Percentiles rank a stretch among this genome's conserved stretches.
Evolutionary conservation across 495 filamentous ascomycete species (phyloP).

Genomic region (Penicillium riverlandense): DNA sequence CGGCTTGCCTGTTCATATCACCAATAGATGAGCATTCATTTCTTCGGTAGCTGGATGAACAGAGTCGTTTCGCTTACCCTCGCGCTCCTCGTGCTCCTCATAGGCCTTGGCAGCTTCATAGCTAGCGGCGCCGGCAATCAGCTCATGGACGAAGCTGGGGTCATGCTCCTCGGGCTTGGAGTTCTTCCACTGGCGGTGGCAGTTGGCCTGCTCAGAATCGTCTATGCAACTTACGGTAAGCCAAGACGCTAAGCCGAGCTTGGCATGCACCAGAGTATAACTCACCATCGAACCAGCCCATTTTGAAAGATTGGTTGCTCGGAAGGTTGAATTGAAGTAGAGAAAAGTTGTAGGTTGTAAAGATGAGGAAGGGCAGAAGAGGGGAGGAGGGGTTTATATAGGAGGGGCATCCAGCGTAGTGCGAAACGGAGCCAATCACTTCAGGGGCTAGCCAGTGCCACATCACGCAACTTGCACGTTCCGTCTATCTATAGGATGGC

Average conservation of each 20-base stretch:
- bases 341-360: neutral
- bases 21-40: neutral
- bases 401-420: no score
- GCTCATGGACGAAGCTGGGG: conserved; percentile 55
- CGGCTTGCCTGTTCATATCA: conserved; percentile 43
- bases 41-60: neutral
- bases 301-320: conserved; percentile 4
- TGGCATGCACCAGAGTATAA: neutral
- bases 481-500: no score
- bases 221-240: neutral
- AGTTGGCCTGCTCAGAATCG: conserved; percentile 21
- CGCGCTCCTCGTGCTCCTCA: conserved; percentile 54
- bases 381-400: no score
- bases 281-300: conserved; percentile 20
- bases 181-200: conserved; percentile 45
- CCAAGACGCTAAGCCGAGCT: neutral
- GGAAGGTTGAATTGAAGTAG: neutral
- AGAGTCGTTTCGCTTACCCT: conserved; percentile 40
- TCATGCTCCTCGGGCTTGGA: conserved; percentile 32
- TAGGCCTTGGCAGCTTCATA: conserved; percentile 69
- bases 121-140: conserved; percentile 62
- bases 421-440: no score
- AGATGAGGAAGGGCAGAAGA: conserved; percentile 3
- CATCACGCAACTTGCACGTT: no score
- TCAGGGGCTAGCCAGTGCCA: no score